Base-by-base conservation (phyloP, 2,329 filamentous ascomycete species). In the Myriosclerotinia duriaeana region DNA sequence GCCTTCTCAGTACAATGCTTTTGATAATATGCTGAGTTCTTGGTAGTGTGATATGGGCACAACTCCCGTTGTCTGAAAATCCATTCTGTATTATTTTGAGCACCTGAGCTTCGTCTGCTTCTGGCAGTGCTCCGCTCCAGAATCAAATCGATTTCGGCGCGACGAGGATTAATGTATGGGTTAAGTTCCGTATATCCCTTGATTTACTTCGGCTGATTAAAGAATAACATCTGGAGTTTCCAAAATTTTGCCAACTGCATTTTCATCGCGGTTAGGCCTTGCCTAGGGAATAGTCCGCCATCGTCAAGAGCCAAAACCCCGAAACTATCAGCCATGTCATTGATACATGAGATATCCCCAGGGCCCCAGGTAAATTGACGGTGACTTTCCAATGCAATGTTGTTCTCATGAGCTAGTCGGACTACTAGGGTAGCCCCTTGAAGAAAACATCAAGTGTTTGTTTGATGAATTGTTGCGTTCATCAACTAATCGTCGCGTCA, bases 151-250 rank as follows among this genome's bases (percentile, higher is more conserved):
- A 17, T 11, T 52, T 52, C 30, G 20, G 2, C n/a, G 8, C 8
- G 2, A 17, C 36, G 12, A n/a, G 22, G 20, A 6, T n/a, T 17
- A 34, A 34, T 5, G 30, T 34, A 34, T 34, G 30, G 30, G 30
- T 34, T 5, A 34, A 34, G 30, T 34, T 5, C 5, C 30, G 2
- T 34, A 34, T 34, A 34, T 34, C 30, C 30, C 30, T 34, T 34
- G 5, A 34, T 34, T 34, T 34, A 3, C 5, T 36, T 9, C 5
- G 3, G 6, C 7, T 38, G 34, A 9, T 38, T 17, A 2, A 61
- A n/a, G 14, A n/a, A 38, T 17, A 61, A 12, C 46, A 52, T 61
- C 12, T 61, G 52, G 58, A 61, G n/a, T 30, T 40, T 52, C 58
- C 58, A 52, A 40, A 61, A 61, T 2, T 26, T 42, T 22, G 2